phyloP scores from a whole-genome alignment of 805 yeast species.

The Barnettozyma siamensis region DNA sequence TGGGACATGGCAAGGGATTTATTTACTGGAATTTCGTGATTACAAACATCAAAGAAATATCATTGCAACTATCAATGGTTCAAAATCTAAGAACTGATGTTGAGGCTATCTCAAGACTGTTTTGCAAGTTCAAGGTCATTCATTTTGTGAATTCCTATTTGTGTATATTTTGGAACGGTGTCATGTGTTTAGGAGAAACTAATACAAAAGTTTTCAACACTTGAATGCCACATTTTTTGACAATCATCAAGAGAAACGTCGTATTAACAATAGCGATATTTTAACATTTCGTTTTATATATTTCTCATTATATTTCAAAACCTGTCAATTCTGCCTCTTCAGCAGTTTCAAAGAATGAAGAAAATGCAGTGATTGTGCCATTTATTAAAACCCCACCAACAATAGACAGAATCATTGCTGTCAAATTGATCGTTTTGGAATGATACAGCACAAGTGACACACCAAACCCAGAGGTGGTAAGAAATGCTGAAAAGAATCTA shows the following conservation, averaged over 20 bases:
- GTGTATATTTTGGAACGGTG: too few relatives aligned
- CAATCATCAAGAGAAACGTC: too few relatives aligned
- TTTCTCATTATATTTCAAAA: slow-evolving; percentile 14
- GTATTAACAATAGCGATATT: too few relatives aligned
- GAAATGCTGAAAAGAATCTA: slow-evolving; percentile 58
- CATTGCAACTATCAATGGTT: slow-evolving; percentile 70
- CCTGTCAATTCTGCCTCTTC: slow-evolving; percentile 31
- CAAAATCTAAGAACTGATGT: not conserved
- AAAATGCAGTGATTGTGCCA: slow-evolving; percentile 66
- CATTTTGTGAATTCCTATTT: too few relatives aligned
- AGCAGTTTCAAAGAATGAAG: slow-evolving; percentile 53
- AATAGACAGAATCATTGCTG: slow-evolving; percentile 58
- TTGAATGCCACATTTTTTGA: too few relatives aligned
- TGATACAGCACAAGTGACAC: slow-evolving; percentile 62
- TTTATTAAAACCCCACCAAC: slow-evolving; percentile 66
- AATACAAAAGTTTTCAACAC: too few relatives aligned
- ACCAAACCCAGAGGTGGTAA: slow-evolving; percentile 54
- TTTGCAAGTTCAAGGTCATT: too few relatives aligned
- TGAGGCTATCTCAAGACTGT: too few relatives aligned
- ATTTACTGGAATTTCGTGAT: slow-evolving; percentile 66
- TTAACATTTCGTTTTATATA: too few relatives aligned
- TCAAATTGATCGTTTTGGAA: slow-evolving; percentile 48
- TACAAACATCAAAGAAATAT: slow-evolving; percentile 58
- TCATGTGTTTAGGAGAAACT: too few relatives aligned
- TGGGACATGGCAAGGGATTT: slow-evolving; percentile 87